These are phyloP conservation scores for Lignosus rhinocerotis DNA, from an alignment of 1,284 basidiomycete species.

Conservation along the genomic window DNA sequence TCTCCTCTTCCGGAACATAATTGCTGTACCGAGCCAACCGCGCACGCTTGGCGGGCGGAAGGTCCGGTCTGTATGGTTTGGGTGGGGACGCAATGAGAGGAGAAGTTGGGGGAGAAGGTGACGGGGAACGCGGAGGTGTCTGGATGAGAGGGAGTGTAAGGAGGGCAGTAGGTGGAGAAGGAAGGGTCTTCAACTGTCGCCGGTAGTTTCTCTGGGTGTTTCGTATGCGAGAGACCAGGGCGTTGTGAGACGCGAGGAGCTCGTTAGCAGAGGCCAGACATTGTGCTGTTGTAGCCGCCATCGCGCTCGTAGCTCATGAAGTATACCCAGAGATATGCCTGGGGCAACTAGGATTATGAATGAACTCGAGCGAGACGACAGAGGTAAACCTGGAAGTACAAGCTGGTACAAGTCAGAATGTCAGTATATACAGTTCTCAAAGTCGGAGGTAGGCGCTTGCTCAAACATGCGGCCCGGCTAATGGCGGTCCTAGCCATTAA, in stretches of 20 bases:
- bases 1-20: constrained; percentile 90
- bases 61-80: constrained; percentile 48
- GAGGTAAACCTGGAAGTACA: too few species aligned
- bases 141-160: constrained; percentile 50
- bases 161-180: constrained; percentile 40
- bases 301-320: neutral
- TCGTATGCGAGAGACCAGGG: constrained; percentile 44
- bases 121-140: constrained; percentile 45
- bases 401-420: too few species aligned
- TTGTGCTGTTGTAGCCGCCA: constrained; percentile 29
- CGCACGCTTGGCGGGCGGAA: constrained; percentile 71
- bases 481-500: too few species aligned
- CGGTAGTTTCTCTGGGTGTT: constrained; percentile 43
- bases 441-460: too few species aligned
- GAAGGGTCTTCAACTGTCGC: constrained; percentile 39
- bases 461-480: too few species aligned
- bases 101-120: constrained; percentile 47
- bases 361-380: too few species aligned
- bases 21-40: constrained; percentile 67
- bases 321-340: too few species aligned
- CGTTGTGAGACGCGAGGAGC: constrained; percentile 49
- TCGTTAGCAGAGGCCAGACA: constrained; percentile 49
- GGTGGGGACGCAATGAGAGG: constrained; percentile 41
- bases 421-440: too few species aligned
- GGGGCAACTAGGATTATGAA: too few species aligned